Evolutionary conservation across 345 rosid genomes (phyloP).

Genomic region (Anacardium occidentale): DNA sequence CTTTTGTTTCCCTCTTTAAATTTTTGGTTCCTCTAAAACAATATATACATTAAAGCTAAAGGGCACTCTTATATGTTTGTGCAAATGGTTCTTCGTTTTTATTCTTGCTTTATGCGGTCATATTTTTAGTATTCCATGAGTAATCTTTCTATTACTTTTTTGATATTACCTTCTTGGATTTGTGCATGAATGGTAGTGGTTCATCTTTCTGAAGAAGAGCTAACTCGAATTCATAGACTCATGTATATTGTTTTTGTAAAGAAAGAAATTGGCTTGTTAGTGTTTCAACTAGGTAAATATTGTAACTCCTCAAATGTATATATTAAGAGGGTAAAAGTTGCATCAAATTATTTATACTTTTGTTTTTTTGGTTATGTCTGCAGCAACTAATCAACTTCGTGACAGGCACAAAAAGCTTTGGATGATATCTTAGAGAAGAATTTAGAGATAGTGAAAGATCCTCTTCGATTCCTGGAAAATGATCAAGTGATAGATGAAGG

Average conservation of each 20-base stretch:
- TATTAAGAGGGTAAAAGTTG: background rate
- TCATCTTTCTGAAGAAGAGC: background rate
- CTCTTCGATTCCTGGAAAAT: slow-evolving; percentile 25
- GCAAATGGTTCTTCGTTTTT: background rate
- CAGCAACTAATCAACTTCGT: slow-evolving; percentile 9
- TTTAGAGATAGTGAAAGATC: slow-evolving; percentile 48
- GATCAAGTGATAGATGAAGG: slow-evolving; percentile 45
- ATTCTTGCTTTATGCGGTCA: background rate
- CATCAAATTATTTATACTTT: background rate
- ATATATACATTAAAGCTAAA: background rate
- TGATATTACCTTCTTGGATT: background rate
- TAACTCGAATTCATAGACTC: background rate
- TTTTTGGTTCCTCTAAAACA: background rate
- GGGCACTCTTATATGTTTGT: background rate
- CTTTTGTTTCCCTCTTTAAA: background rate
- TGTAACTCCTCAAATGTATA: background rate
- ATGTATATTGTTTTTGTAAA: too few species aligned
- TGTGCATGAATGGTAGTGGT: background rate
- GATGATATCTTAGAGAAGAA: slow-evolving; percentile 64
- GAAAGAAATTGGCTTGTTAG: background rate
- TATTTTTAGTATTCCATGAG: background rate
- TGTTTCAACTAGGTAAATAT: background rate
- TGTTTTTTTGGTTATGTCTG: background rate
- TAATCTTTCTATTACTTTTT: background rate
- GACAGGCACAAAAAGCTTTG: slow-evolving; percentile 81